Base-by-base conservation (phyloP, 2,329 filamentous ascomycete species). In the Phialophora verrucosa region DNA sequence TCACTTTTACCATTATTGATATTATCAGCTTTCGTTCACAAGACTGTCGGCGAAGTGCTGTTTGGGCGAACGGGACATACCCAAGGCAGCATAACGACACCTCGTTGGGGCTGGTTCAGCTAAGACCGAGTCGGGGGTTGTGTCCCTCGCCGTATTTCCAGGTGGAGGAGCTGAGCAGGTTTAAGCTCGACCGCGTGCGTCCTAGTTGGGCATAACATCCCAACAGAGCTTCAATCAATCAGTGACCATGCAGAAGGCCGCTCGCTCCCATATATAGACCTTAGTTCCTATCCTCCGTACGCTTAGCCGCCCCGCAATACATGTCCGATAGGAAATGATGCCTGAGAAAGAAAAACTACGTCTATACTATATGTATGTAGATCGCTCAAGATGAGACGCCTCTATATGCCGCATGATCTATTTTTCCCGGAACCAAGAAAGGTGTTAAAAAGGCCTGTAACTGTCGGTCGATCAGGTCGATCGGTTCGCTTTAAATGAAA, bases 401-500 rank as follows among this genome's bases (percentile, higher is more conserved):
- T 51, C 49, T 27, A 51, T 51, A 51, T 51, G 23, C 49, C 12
- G 23, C 49, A 29, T 51, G 23, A 17, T 51, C 49, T 51, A 51
- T 27, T 29, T 27, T 14, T 20, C 49, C 49, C 11, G 4, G 49
- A 5, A 14, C 10, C 49, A 23, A 51, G 8, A 27, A 51, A 7
- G 6, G 6, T n/a, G n/a, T n/a, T 17, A 12, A 50, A 51, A 12
- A 50, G 17, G 20, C 20, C 23, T 27, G n/a, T 1, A 51, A 51
- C 12, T 14, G 10, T 29, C 49, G 32, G 32, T 12, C 32, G 32
- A 27, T 11, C 23, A 1, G 47, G 20, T 2, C 17, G 20, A 12
- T 51, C 20, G 49, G 20, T 4, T 4, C 20, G 17, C 44, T 49
- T 20, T 6, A 12, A 11, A 10, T 44, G 10, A 27, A 51, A 14